Evolutionary conservation across 139 green algal genomes (phyloP), one percentile per base, ranked within the genome.

Genomic region (Chlamydomonas schloesseri): DNA sequence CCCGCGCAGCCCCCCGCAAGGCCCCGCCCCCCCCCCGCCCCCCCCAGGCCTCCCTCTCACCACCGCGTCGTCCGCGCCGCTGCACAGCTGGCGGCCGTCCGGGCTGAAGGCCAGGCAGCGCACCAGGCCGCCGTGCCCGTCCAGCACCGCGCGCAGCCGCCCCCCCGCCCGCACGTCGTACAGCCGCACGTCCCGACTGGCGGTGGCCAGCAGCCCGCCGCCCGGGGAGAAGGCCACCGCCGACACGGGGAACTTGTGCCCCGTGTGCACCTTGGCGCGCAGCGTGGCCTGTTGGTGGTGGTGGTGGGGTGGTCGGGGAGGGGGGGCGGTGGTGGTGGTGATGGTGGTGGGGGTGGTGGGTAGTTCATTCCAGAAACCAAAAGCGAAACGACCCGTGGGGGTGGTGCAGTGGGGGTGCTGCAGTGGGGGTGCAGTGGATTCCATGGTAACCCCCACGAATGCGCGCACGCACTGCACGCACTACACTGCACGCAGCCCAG

Each of bases 21-120:
- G n/a, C n/a, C n/a, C n/a, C n/a, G n/a, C n/a, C n/a, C n/a, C n/a
- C n/a, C n/a, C n/a, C n/a, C n/a, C n/a, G n/a, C n/a, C n/a, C n/a
- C 8, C 5, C 42, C 42, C 42, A 50, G 42, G 42, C 42, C 6
- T 8, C 42, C 42, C 42, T 8, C 42, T 5, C 42, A 69, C 37
- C 9, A 65, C 11, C 31, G 46, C 65, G 53, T 86, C 80, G 24
- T 86, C 80, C 50, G 31, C 21, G 24, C 80, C 53, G 13, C 60
- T 69, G 80, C 50, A 69, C n/a, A 86, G 80, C 4, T 70, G 34
- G 33, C 68, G 31, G 50, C 80, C 33, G 36, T 86, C 80, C 33
- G 81, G 81, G 11, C 69, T 87, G 81, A 87, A 87, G 24, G 81
- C 47, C 15, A 87, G 23, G 81, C 69, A 70, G 26, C 81, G 68